Percentiles rank a stretch among this genome's conserved stretches.
phyloP scores from a whole-genome alignment of 2,329 filamentous ascomycete species.

The Phialemoniopsis sp. region DNA sequence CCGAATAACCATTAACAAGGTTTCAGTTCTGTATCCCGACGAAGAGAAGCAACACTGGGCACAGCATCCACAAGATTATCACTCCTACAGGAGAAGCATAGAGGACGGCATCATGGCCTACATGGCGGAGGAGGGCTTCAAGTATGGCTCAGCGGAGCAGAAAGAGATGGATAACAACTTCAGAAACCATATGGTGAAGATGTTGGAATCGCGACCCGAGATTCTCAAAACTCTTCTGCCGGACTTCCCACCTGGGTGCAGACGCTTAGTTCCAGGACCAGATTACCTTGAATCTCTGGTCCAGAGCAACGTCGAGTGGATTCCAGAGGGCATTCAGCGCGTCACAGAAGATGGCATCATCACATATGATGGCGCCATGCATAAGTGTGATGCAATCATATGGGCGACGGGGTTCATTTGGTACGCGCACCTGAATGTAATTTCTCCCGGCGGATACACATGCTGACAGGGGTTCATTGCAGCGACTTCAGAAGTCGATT shows the following conservation, averaged over 20 bases:
- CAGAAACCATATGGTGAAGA: slow-evolving; percentile 16
- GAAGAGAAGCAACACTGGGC: slow-evolving; percentile 2
- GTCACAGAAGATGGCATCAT: slow-evolving; percentile 23
- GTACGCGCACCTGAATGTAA: neutral
- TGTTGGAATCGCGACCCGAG: slow-evolving; percentile 22
- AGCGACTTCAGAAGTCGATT: slow-evolving; percentile 8
- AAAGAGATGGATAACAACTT: slow-evolving; percentile 14
- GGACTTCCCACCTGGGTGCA: slow-evolving; percentile 10
- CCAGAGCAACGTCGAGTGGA: slow-evolving; percentile 20
- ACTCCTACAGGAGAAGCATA: slow-evolving; percentile 1
- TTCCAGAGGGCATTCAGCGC: slow-evolving; percentile 19
- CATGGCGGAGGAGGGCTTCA: slow-evolving; percentile 15
- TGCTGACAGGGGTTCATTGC: neutral
- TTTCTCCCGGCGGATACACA: neutral
- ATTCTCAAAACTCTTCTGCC: slow-evolving; percentile 18
- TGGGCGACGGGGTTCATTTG: slow-evolving; percentile 21
- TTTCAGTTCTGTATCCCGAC: neutral
- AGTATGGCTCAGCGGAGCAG: slow-evolving; percentile 11
- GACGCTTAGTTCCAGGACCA: slow-evolving; percentile 17
- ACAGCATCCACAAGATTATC: slow-evolving; percentile 1
- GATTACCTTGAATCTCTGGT: slow-evolving; percentile 18
- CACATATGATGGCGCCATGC: slow-evolving; percentile 14
- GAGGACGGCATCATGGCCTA: slow-evolving; percentile 7
- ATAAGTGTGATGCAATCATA: slow-evolving; percentile 24
- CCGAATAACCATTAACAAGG: neutral